A percentile compares a stretch with the other conserved stretches of the same genome.
Evolutionary conservation across 805 yeast genomes (phyloP).

Genomic region (Candida krabiensis): DNA sequence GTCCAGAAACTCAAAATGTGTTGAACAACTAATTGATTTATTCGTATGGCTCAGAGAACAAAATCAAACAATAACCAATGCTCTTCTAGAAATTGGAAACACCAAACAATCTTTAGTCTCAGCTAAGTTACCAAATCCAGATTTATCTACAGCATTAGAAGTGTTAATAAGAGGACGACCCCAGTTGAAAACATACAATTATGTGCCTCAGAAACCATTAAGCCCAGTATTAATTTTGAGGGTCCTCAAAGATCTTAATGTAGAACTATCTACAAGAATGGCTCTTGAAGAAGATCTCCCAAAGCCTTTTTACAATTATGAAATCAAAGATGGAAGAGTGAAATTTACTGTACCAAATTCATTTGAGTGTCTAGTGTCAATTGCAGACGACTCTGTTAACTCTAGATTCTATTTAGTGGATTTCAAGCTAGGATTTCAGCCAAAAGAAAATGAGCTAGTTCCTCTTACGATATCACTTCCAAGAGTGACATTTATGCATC

Average conservation of each 20-base stretch:
- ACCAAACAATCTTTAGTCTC: constrained; percentile 71
- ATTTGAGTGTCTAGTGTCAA: constrained; percentile 76
- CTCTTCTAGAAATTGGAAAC: constrained; percentile 67
- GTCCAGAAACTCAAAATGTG: constrained; percentile 72
- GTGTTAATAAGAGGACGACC: constrained; percentile 81
- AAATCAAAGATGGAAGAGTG: constrained; percentile 74
- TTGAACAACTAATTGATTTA: constrained; percentile 77
- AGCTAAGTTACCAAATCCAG: constrained; percentile 93
- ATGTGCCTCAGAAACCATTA: constrained; percentile 49
- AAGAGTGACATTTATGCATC: constrained; percentile 33
- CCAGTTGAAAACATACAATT: constrained; percentile 62
- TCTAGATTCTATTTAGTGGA: constrained; percentile 80
- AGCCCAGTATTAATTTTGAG: constrained; percentile 56
- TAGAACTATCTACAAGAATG: constrained; percentile 69
- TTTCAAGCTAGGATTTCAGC: constrained; percentile 61
- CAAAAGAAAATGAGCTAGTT: constrained; percentile 33
- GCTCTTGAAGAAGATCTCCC: constrained; percentile 71
- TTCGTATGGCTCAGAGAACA: constrained; percentile 86
- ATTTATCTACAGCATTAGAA: constrained; percentile 81
- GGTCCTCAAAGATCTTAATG: constrained; percentile 67
- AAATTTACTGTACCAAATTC: constrained; percentile 61
- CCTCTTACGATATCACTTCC: constrained; percentile 32
- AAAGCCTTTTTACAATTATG: constrained; percentile 57
- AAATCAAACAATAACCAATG: constrained; percentile 61
- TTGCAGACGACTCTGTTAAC: constrained; percentile 53